A percentile compares a stretch with the other conserved stretches of the same genome.
phyloP scores from a whole-genome alignment of 768 basidiomycete genomes.

The Crassisporium funariophilum region DNA sequence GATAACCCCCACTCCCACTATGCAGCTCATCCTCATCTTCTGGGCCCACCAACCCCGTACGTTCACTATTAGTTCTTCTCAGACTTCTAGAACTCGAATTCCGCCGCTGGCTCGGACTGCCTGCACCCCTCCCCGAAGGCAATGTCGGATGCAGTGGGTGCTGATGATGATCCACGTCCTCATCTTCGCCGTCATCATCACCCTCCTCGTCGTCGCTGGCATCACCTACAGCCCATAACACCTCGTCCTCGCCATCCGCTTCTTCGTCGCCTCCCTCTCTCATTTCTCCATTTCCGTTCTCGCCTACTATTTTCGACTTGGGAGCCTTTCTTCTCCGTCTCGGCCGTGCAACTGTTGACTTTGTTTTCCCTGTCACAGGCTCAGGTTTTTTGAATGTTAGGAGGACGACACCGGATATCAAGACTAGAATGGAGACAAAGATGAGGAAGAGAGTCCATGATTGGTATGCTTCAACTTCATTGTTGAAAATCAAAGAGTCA shows the following conservation, averaged over 20 bases:
- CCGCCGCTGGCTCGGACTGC: slow-evolving; percentile 15
- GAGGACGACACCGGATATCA: slow-evolving; percentile 91
- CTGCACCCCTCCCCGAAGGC: slow-evolving; percentile 2
- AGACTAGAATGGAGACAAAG: slow-evolving; percentile 81
- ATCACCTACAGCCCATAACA: slow-evolving; percentile 74
- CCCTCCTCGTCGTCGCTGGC: slow-evolving; percentile 77
- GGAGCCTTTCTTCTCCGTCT: slow-evolving; percentile 20
- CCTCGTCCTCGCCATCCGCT: slow-evolving; percentile 43
- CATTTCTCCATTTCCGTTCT: slow-evolving; percentile 6
- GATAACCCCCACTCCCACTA: neutral
- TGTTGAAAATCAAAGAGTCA: slow-evolving; percentile 72
- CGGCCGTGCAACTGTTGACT: slow-evolving; percentile 33
- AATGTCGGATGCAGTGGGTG: slow-evolving; percentile 33
- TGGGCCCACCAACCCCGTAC: slow-evolving; percentile 19
- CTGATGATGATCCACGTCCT: slow-evolving; percentile 46
- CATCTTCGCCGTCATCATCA: slow-evolving; percentile 42
- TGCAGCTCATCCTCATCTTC: slow-evolving; percentile 2
- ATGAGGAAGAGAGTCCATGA: slow-evolving; percentile 90
- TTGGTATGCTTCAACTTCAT: slow-evolving; percentile 83
- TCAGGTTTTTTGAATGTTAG: slow-evolving; percentile 92
- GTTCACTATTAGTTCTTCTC: slow-evolving; percentile 13
- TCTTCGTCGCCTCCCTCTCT: slow-evolving; percentile 40
- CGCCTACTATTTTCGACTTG: slow-evolving; percentile 17
- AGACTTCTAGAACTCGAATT: slow-evolving; percentile 10
- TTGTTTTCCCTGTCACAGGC: slow-evolving; percentile 35